Conservation (phyloP, 2,329 filamentous ascomycete species). For the Phaeosphaeria sp. region DNA sequence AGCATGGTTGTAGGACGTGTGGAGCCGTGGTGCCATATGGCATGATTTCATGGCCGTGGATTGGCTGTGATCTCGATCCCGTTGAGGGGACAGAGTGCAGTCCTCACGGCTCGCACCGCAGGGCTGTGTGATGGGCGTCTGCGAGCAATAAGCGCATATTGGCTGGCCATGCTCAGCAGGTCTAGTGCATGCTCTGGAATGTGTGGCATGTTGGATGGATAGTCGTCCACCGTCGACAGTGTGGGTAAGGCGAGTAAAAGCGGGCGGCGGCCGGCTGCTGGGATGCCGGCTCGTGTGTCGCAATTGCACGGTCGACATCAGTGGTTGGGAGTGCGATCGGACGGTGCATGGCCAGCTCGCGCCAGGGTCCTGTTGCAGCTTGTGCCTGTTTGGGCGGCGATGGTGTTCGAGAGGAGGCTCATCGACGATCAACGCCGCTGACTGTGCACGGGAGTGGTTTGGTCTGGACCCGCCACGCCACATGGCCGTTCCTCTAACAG, state of each 20-base stretch:
- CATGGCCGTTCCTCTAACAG: constrained; percentile 5
- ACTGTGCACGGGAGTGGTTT: constrained; percentile 4
- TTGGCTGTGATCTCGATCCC: constrained; percentile 15
- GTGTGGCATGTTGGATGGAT: neutral
- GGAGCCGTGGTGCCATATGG: no score
- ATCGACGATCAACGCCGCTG: constrained; percentile 21
- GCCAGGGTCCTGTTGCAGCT: constrained; percentile 9
- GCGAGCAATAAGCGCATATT: neutral
- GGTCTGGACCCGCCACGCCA: constrained; percentile 15
- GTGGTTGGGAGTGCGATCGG: constrained; percentile 7
- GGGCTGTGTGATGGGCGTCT: neutral
- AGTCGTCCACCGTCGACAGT: no score
- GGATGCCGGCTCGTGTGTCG: neutral
- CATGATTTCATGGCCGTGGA: no score
- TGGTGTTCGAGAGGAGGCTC: constrained; percentile 11
- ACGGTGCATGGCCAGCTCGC: neutral
- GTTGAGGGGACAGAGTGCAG: neutral
- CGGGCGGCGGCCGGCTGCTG: neutral
- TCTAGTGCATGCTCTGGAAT: neutral
- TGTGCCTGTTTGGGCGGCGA: constrained; percentile 7
- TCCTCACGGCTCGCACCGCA: constrained; percentile 15
- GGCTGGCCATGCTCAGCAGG: neutral
- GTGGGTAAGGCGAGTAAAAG: neutral
- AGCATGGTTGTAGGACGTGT: neutral
- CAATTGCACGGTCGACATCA: constrained; percentile 6